Percentiles rank a stretch among this genome's conserved stretches.
Evolutionary conservation across 495 filamentous ascomycete genomes (phyloP).

Genomic region (Pseudotulostoma volvatum): DNA sequence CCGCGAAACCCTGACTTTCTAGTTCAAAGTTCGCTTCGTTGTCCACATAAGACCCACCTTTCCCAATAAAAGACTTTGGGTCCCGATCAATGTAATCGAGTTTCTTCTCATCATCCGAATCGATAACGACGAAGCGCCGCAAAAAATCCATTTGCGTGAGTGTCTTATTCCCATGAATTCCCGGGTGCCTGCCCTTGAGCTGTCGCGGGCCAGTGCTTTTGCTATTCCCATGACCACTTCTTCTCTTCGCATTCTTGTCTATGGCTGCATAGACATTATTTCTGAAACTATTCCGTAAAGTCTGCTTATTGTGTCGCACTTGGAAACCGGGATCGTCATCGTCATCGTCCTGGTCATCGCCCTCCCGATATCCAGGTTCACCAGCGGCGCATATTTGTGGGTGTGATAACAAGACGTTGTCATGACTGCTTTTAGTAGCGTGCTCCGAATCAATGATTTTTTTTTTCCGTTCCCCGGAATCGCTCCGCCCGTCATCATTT

Average conservation of each 20-base stretch:
- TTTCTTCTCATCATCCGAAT: constrained; percentile 23
- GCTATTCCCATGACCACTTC: neutral
- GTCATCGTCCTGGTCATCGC: neutral
- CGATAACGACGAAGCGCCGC: constrained; percentile 22
- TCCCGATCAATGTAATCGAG: no score
- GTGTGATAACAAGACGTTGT: constrained; percentile 10
- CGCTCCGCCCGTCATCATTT: constrained; percentile 20
- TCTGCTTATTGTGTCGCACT: constrained; percentile 1
- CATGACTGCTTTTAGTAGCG: constrained; percentile 14
- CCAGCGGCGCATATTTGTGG: constrained; percentile 7
- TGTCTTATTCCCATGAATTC: constrained; percentile 18
- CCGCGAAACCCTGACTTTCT: neutral
- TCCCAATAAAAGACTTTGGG: constrained; percentile 12
- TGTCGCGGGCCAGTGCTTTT: neutral
- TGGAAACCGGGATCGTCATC: neutral
- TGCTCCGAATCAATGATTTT: constrained; percentile 16
- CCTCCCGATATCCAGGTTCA: constrained; percentile 2
- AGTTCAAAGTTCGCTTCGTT: neutral
- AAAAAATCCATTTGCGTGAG: constrained; percentile 34
- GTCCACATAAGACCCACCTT: neutral
- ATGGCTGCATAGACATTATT: no score
- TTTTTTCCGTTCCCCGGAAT: constrained; percentile 9
- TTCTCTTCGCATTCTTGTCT: constrained; percentile 1
- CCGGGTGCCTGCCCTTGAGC: constrained; percentile 1
- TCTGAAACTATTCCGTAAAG: no score